Conservation (phyloP, 306 rosid genomes). For the Rosa multiflora region DNA sequence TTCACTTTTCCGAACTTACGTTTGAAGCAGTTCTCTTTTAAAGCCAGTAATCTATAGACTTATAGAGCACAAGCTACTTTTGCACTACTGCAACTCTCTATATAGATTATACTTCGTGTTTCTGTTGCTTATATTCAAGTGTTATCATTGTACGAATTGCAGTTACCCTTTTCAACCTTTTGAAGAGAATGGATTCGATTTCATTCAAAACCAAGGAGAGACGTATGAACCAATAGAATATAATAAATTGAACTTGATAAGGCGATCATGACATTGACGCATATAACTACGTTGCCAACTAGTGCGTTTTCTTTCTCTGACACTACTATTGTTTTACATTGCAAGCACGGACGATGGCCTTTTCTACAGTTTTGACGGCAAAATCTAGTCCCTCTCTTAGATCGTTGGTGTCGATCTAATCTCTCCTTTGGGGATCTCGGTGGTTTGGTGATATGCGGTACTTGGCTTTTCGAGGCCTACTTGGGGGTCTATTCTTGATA, state of each 20-base stretch:
- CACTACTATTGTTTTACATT: too few relatives aligned
- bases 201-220: not conserved
- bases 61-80: not conserved
- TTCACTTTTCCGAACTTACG: not conserved
- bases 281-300: not conserved
- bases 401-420: too few relatives aligned
- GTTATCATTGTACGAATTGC: not conserved
- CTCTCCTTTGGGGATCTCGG: too few relatives aligned
- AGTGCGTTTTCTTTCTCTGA: not conserved
- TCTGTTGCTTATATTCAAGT: not conserved
- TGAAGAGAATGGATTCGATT: not conserved
- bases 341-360: too few relatives aligned
- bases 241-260: not conserved
- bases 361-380: too few relatives aligned
- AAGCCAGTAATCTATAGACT: not conserved
- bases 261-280: not conserved
- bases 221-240: not conserved
- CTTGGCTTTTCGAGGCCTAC: too few relatives aligned
- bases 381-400: too few relatives aligned
- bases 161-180: not conserved
- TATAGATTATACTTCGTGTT: not conserved
- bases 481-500: too few relatives aligned
- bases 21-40: not conserved
- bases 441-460: too few relatives aligned
- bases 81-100: not conserved